phyloP scores from a whole-genome alignment of 108 stramenopile species.

The Schizochytrium sp. region DNA sequence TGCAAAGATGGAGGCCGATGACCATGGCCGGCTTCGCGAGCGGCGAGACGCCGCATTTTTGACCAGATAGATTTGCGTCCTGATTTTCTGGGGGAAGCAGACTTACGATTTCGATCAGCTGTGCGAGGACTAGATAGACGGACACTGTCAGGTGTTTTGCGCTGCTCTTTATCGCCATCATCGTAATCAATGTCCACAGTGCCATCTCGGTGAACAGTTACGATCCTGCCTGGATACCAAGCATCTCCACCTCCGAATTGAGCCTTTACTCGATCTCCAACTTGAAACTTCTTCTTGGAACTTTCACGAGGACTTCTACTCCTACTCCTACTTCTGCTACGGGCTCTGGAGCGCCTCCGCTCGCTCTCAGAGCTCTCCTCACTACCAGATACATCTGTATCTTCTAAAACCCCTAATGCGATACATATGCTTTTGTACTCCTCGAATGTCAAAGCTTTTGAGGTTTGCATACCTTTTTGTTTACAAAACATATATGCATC shows the following conservation, averaged over 20 bases:
- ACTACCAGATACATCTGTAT: not conserved
- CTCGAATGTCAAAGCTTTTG: not conserved
- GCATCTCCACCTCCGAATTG: not conserved
- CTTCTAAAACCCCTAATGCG: not conserved
- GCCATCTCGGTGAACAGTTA: not conserved
- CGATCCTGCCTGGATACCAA: not conserved
- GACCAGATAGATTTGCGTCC: constrained; percentile 12
- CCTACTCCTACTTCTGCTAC: too few relatives aligned
- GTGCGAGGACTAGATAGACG: not conserved
- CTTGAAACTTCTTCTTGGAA: not conserved
- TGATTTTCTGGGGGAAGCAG: not conserved
- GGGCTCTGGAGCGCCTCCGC: too few relatives aligned
- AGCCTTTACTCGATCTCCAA: not conserved
- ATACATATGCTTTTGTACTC: constrained; percentile 18
- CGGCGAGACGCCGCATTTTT: constrained; percentile 17
- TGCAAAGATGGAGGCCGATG: constrained; percentile 12
- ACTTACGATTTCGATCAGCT: not conserved
- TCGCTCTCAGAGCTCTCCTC: not conserved
- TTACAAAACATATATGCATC: constrained; percentile 37
- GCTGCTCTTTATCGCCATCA: constrained; percentile 51
- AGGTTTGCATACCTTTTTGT: not conserved
- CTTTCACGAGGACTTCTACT: too few relatives aligned
- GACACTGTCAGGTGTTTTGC: not conserved
- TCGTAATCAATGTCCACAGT: constrained; percentile 21
- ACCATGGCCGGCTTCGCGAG: not conserved